These are phyloP conservation scores for Hypoxylon sp. DNA, from an alignment of 2,329 filamentous ascomycete genomes.

Conservation along the genomic window DNA sequence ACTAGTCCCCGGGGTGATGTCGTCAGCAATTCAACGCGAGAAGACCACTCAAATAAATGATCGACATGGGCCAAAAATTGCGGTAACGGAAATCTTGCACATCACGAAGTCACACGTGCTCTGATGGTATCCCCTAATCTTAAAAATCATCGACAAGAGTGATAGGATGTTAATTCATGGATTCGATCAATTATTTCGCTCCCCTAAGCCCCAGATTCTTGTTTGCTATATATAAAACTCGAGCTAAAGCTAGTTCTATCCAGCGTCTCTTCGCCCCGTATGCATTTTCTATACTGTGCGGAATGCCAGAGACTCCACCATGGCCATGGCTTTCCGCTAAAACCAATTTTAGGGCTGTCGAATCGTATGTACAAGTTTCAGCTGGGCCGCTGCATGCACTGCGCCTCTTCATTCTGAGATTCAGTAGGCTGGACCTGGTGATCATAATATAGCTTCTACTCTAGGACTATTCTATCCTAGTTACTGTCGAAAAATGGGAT, in stretches of 20 bases:
- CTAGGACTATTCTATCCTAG: not conserved
- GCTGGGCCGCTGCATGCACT: not conserved
- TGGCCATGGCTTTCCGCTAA: not conserved
- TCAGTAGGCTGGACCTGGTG: not conserved
- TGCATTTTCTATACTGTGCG: not conserved
- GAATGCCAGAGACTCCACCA: not conserved
- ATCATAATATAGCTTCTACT: not conserved
- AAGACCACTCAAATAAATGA: constrained; percentile 5
- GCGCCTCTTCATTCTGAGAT: not conserved
- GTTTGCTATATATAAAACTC: not conserved
- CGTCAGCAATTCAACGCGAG: not conserved
- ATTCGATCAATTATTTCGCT: not conserved
- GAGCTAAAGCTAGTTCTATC: not conserved
- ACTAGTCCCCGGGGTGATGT: not conserved
- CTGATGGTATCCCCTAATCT: not conserved
- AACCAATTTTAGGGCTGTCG: not conserved
- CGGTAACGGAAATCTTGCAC: constrained; percentile 12
- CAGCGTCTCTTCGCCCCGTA: not conserved
- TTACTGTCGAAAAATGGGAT: not conserved
- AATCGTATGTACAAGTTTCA: not conserved
- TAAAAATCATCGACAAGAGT: not conserved
- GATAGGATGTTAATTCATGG: not conserved
- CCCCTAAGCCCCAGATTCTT: not conserved
- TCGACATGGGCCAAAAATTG: constrained; percentile 23
- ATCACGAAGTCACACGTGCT: not conserved